phyloP scores from a whole-genome alignment of 2,329 filamentous ascomycete species.

The Lecanoromycetidae sp. region DNA sequence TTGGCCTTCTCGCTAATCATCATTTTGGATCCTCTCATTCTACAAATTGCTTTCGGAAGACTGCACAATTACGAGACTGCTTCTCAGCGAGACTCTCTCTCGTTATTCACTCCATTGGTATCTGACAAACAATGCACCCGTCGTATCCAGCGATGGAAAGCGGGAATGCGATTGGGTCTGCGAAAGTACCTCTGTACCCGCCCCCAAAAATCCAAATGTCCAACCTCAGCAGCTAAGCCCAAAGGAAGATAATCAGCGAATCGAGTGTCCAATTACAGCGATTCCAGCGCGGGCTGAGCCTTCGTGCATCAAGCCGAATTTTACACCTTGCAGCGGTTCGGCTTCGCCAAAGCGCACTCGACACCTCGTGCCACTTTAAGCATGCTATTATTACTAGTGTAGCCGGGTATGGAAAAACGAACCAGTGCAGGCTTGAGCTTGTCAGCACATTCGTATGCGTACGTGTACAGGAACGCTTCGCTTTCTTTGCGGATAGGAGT shows the following conservation, averaged over 20 bases:
- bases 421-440: background rate
- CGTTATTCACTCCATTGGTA: too few relatives aligned
- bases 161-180: background rate
- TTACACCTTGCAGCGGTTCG: slow-evolving; percentile 19
- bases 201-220: slow-evolving; percentile 7
- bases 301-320: slow-evolving; percentile 13
- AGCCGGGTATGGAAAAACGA: background rate
- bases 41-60: background rate
- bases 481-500: too few relatives aligned
- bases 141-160: background rate
- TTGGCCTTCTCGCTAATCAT: background rate
- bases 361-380: slow-evolving; percentile 15
- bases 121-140: too few relatives aligned
- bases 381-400: too few relatives aligned
- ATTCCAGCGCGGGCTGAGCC: slow-evolving; percentile 16
- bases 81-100: too few relatives aligned
- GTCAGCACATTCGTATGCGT: too few relatives aligned
- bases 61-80: background rate
- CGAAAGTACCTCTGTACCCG: background rate
- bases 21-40: background rate
- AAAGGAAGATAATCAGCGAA: slow-evolving; percentile 6
- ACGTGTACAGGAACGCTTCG: too few relatives aligned
- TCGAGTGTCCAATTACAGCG: slow-evolving; percentile 5
- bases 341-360: slow-evolving; percentile 16
- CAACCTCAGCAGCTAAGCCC: background rate